Evolutionary conservation across 495 filamentous ascomycete species (phyloP), one percentile per base, ranked within the genome.

Genomic region (Penicillium parvum): DNA sequence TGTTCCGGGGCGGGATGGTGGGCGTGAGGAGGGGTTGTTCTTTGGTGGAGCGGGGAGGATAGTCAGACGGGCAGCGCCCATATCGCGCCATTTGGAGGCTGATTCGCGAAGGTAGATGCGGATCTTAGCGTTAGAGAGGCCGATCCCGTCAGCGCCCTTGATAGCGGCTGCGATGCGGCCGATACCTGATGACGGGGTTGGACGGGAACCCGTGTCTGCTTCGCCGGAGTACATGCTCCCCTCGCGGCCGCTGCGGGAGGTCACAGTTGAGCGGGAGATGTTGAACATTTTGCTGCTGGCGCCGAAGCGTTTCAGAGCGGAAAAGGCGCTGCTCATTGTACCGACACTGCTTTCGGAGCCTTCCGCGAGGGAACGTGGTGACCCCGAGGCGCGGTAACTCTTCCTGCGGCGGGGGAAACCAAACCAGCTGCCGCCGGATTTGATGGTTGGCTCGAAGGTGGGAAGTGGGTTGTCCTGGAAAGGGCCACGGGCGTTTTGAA

Each of bases 31-130:
- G n/a, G n/a, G n/a, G n/a, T n/a, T n/a, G n/a, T 21, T 78, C 76
- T 17, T 74, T 65, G 26, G 40, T 12, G 78, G 69, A 1, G 84
- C 81, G 7, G 84, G 83, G 63, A 85, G 81, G 54, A 97, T 89
- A 21, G 84, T 85, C 22, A 98, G 63, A 20, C 81, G 73, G 36
- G 90, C 90, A 33, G 85, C 80, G 40, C 91, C 90, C 71, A 91
- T 83, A 52, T 96, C 90, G 20, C 85, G 79, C 92, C 92, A 98
- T 55, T 85, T 87, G 25, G 81, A 82, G 15, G 79, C 71, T 3
- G 79, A 78, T 38, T 90, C 84, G 28, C 88, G 83, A 12, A 82
- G 61, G 63, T 96, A 95, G 23, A 96, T 76, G 17, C 88, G 79
- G 51, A 82, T 85, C 49, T 92, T 90, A 34, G 90, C 78, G 48